Percentiles rank a stretch among this genome's conserved stretches.
Evolutionary conservation across 1,139 yeast genomes (phyloP).

Genomic region (Protomyces lactucae-debilis): DNA sequence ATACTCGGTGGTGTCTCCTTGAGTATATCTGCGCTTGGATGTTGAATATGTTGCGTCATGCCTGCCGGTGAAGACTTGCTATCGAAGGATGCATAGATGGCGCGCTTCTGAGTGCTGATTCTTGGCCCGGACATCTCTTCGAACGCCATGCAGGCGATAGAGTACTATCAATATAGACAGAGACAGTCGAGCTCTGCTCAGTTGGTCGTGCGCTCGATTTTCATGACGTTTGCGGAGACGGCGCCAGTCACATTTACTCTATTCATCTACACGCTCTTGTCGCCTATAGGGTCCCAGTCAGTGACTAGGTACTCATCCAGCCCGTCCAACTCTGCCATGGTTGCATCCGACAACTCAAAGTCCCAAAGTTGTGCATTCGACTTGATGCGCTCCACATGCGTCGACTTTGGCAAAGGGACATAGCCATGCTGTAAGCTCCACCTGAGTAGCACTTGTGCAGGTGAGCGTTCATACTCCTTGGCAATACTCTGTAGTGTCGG

Average conservation of each 20-base stretch:
- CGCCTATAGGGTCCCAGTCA: conserved; percentile 34
- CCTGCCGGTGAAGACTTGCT: conserved; percentile 20
- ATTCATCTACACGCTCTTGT: not conserved
- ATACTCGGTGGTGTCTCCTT: conserved; percentile 24
- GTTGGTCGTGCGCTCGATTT: not conserved
- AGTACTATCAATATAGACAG: too few relatives aligned
- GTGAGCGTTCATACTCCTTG: conserved; percentile 41
- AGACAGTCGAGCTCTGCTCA: too few relatives aligned
- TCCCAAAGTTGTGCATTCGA: conserved; percentile 47
- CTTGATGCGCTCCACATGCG: conserved; percentile 49
- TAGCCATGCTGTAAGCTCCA: conserved; percentile 48
- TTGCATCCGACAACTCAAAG: conserved; percentile 48
- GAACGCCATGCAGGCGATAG: conserved; percentile 14
- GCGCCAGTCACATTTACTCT: too few relatives aligned
- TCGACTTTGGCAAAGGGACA: conserved; percentile 68
- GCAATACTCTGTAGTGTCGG: conserved; percentile 46
- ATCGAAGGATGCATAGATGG: conserved; percentile 24
- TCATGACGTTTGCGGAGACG: not conserved
- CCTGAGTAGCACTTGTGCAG: conserved; percentile 46
- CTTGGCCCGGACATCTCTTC: conserved; percentile 25
- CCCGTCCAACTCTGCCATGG: conserved; percentile 35
- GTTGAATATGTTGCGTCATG: conserved; percentile 11
- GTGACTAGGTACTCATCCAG: conserved; percentile 23
- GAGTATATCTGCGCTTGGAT: conserved; percentile 14
- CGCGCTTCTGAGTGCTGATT: not conserved